Conservation (phyloP, 768 basidiomycete species). For the Lepiota subincarnata region DNA sequence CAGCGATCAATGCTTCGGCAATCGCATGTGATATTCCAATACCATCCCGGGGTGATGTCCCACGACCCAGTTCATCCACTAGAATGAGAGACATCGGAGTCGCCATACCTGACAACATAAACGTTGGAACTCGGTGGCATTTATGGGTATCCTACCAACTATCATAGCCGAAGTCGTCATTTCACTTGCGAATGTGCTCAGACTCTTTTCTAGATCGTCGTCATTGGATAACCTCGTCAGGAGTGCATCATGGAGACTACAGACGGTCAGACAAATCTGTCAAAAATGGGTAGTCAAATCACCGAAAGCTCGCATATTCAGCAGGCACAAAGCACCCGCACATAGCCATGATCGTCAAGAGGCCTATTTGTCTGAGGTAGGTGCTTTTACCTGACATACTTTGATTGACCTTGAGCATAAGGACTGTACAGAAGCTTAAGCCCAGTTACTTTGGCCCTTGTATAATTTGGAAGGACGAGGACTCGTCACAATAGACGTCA, state of each 20-base stretch:
- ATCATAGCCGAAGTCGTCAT: slow-evolving; percentile 94
- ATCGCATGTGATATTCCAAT: slow-evolving; percentile 83
- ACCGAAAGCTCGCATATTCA: slow-evolving; percentile 89
- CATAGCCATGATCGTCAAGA: slow-evolving; percentile 84
- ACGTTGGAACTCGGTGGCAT: neutral
- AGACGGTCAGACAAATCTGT: neutral
- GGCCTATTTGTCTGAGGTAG: slow-evolving; percentile 82
- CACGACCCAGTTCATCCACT: slow-evolving; percentile 91
- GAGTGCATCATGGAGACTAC: slow-evolving; percentile 76
- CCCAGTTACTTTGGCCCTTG: slow-evolving; percentile 80
- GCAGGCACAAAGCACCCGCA: slow-evolving; percentile 91
- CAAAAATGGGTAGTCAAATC: neutral
- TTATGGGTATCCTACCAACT: slow-evolving; percentile 43
- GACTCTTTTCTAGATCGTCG: slow-evolving; percentile 81
- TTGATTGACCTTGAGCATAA: neutral
- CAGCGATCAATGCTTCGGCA: slow-evolving; percentile 67
- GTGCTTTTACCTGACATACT: slow-evolving; percentile 87
- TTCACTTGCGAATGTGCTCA: slow-evolving; percentile 95
- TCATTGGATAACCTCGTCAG: slow-evolving; percentile 91
- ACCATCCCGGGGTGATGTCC: slow-evolving; percentile 82
- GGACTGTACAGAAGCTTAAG: neutral
- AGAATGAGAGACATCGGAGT: slow-evolving; percentile 69
- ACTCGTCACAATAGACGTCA: slow-evolving; percentile 84
- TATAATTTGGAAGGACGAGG: slow-evolving; percentile 85
- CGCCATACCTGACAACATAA: slow-evolving; percentile 51